Conservation (phyloP, 495 filamentous ascomycete genomes). For the Tuber calosporum region DNA sequence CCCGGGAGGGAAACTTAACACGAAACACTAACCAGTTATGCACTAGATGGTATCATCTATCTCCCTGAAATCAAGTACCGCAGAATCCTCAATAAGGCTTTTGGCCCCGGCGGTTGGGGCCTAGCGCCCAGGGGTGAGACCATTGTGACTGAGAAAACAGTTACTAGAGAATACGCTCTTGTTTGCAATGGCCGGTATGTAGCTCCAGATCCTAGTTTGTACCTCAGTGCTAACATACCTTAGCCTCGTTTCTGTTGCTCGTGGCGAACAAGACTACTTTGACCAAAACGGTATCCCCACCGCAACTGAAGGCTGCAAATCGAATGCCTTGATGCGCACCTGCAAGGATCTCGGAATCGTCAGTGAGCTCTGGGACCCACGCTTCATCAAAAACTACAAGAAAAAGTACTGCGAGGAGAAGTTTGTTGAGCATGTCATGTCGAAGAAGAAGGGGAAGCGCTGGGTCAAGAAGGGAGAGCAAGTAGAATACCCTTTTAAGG, state of each 20-base stretch:
- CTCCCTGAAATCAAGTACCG: slow-evolving; percentile 98
- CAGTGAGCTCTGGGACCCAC: slow-evolving; percentile 91
- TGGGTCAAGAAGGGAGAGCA: slow-evolving; percentile 76
- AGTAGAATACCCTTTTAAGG: slow-evolving; percentile 37
- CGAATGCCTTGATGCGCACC: slow-evolving; percentile 90
- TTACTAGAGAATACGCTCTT: slow-evolving; percentile 92
- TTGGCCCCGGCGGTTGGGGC: slow-evolving; percentile 94
- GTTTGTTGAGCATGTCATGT: slow-evolving; percentile 69
- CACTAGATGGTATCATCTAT: slow-evolving; percentile 86
- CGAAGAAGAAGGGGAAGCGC: slow-evolving; percentile 81
- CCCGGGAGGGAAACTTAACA: not conserved
- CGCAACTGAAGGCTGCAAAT: slow-evolving; percentile 92
- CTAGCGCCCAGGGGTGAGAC: slow-evolving; percentile 84
- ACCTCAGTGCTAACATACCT: slow-evolving; percentile 5
- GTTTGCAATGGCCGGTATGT: slow-evolving; percentile 81
- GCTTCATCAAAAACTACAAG: slow-evolving; percentile 71
- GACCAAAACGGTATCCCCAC: slow-evolving; percentile 88
- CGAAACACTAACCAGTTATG: not conserved
- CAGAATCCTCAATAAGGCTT: slow-evolving; percentile 80
- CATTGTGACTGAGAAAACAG: slow-evolving; percentile 75
- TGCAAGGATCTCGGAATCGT: slow-evolving; percentile 97
- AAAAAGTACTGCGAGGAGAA: slow-evolving; percentile 59
- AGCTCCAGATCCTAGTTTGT: not conserved
- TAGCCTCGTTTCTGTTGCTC: slow-evolving; percentile 83
- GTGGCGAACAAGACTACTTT: slow-evolving; percentile 95